phyloP scores from a whole-genome alignment of 2,329 filamentous ascomycete genomes.

The Cordyceps sp. region DNA sequence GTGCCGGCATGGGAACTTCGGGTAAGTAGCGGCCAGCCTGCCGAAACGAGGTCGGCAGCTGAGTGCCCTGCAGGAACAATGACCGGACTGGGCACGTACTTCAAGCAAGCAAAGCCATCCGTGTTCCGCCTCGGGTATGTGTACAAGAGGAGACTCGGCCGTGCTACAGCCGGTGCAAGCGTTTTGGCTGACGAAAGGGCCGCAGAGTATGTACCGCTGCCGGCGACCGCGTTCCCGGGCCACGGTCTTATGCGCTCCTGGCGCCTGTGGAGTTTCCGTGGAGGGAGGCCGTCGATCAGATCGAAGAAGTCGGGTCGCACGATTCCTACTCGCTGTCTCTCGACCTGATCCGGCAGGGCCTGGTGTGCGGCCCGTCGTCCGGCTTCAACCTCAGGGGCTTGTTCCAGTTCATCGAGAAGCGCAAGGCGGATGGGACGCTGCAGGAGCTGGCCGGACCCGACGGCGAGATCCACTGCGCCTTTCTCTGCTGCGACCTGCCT shows the following conservation, averaged over 20 bases:
- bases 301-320: constrained; percentile 37
- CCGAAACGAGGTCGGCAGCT: too few species aligned
- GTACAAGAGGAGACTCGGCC: neutral
- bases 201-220: constrained; percentile 35
- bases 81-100: constrained; percentile 31
- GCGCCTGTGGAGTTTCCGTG: constrained; percentile 39
- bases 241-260: constrained; percentile 32
- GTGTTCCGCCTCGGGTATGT: constrained; percentile 19
- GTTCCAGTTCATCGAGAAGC: constrained; percentile 30
- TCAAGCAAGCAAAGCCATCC: constrained; percentile 30
- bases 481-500: constrained; percentile 45
- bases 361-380: constrained; percentile 44
- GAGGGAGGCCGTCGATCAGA: constrained; percentile 33
- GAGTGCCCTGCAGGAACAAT: constrained; percentile 14
- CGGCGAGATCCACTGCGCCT: constrained; percentile 34
- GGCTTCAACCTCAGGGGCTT: constrained; percentile 39
- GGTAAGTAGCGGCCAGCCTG: too few species aligned
- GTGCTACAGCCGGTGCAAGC: too few species aligned
- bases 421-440: constrained; percentile 26
- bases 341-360: constrained; percentile 35
- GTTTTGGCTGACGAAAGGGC: neutral
- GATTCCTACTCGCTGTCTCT: constrained; percentile 37
- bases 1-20: constrained; percentile 39
- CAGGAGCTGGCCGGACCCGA: constrained; percentile 23
- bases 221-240: constrained; percentile 41